Evolutionary conservation across 495 filamentous ascomycete genomes (phyloP).

Genomic region (Annulohypoxylon stygium): DNA sequence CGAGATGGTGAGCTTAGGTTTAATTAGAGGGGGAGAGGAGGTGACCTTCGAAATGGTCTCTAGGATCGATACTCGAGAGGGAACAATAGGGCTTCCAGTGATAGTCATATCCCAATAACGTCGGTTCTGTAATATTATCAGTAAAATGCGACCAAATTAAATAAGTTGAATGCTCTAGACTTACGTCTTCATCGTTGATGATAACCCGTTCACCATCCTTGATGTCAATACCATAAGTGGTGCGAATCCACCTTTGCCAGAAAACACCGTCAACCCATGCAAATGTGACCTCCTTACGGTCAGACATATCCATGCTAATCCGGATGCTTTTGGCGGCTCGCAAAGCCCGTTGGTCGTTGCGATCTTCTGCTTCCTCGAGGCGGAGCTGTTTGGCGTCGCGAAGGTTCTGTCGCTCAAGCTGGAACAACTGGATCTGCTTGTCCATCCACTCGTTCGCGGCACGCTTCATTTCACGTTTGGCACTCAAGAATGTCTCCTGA

Average conservation of each 20-base stretch:
- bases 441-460: conserved; percentile 98
- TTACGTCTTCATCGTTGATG: conserved; percentile 97
- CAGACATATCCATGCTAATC: conserved; percentile 87
- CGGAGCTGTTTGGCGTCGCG: conserved; percentile 94
- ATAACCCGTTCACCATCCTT: conserved; percentile 89
- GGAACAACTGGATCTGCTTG: conserved; percentile 88
- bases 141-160: background rate
- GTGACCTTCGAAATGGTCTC: conserved; percentile 88
- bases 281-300: conserved; percentile 91
- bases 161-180: conserved; percentile 48
- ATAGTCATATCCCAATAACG: conserved; percentile 95
- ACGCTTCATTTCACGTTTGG: conserved; percentile 92
- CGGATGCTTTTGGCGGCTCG: conserved; percentile 90
- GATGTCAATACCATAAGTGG: conserved; percentile 91
- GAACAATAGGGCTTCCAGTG: conserved; percentile 86
- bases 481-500: conserved; percentile 79
- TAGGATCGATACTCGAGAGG: conserved; percentile 92
- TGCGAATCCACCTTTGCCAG: conserved; percentile 96
- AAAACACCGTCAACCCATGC: conserved; percentile 99
- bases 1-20: conserved; percentile 86
- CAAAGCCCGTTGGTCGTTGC: conserved; percentile 87
- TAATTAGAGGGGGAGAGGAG: conserved; percentile 81
- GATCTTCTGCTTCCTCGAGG: conserved; percentile 95
- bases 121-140: conserved; percentile 71
- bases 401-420: conserved; percentile 90